Conservation (phyloP, 2,329 filamentous ascomycete genomes). For the Cercospora berteroae region DNA sequence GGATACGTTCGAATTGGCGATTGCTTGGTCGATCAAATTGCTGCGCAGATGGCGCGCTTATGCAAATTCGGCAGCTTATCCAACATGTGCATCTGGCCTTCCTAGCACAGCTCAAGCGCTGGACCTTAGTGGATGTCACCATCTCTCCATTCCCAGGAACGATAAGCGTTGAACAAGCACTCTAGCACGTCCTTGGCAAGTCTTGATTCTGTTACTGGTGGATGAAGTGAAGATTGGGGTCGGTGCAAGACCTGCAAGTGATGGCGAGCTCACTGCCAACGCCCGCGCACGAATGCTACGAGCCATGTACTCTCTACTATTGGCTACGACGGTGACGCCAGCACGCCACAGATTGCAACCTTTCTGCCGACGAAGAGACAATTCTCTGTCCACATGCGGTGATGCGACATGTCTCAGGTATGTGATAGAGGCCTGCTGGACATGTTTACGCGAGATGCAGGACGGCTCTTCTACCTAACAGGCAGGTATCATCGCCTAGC, state of each 20-base stretch:
- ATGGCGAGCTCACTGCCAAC: neutral
- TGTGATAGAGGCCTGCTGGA: neutral
- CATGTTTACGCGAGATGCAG: neutral
- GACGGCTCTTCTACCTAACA: neutral
- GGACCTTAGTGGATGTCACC: neutral
- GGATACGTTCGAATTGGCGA: neutral
- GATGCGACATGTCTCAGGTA: neutral
- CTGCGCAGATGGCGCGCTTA: neutral
- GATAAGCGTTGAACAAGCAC: constrained; percentile 12
- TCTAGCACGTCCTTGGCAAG: neutral
- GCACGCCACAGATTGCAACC: neutral
- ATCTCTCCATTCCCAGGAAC: neutral
- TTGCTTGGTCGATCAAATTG: neutral
- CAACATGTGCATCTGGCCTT: neutral
- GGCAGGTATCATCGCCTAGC: constrained; percentile 13
- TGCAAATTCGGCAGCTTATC: constrained; percentile 10
- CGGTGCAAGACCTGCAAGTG: neutral
- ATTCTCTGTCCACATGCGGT: neutral
- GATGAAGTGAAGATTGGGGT: neutral
- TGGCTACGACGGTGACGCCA: neutral
- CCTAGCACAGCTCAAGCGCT: constrained; percentile 2
- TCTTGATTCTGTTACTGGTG: neutral
- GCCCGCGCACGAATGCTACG: neutral
- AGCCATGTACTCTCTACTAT: neutral
- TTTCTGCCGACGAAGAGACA: neutral